Conservation (phyloP, 2,329 filamentous ascomycete genomes). For the Ophiocordyceps robertsii region DNA sequence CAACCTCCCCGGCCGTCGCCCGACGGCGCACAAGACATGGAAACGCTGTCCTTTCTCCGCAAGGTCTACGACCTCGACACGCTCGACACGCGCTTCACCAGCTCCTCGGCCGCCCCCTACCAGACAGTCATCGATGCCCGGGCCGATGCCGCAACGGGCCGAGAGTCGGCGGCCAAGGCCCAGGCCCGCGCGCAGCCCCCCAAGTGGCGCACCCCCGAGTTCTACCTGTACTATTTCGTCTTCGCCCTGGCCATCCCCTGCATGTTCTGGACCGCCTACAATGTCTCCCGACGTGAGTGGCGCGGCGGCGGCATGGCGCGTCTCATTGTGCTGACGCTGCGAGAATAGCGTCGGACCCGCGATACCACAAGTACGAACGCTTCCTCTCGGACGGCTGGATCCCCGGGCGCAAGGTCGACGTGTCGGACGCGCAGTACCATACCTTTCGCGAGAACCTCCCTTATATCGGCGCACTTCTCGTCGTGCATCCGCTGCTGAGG, state of each 20-base stretch:
- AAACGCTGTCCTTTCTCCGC: conserved; percentile 27
- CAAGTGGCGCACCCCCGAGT: conserved; percentile 80
- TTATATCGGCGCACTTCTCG: conserved; percentile 58
- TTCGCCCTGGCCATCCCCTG: conserved; percentile 55
- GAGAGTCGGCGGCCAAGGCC: conserved; percentile 21
- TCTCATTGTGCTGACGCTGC: conserved; percentile 4
- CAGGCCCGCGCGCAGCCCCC: conserved; percentile 40
- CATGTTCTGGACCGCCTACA: conserved; percentile 85
- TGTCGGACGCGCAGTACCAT: conserved; percentile 78
- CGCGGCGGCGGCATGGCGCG: conserved; percentile 1
- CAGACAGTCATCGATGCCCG: conserved; percentile 40
- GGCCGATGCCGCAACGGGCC: conserved; percentile 22
- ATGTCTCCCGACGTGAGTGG: conserved; percentile 65
- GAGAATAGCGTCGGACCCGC: conserved; percentile 60
- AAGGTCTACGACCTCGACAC: conserved; percentile 52
- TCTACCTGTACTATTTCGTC: conserved; percentile 64
- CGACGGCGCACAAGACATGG: conserved; percentile 15
- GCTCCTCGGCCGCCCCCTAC: conserved; percentile 55
- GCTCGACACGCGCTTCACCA: conserved; percentile 51
- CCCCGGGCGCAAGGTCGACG: conserved; percentile 80
- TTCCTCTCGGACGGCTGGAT: conserved; percentile 79
- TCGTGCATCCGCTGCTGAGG: conserved; percentile 69
- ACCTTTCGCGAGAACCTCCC: conserved; percentile 79
- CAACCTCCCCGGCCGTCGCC: no score
- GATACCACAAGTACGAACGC: conserved; percentile 60